Conservation (phyloP, 169 alveolate species). For the Eimeria praecox region DNA sequence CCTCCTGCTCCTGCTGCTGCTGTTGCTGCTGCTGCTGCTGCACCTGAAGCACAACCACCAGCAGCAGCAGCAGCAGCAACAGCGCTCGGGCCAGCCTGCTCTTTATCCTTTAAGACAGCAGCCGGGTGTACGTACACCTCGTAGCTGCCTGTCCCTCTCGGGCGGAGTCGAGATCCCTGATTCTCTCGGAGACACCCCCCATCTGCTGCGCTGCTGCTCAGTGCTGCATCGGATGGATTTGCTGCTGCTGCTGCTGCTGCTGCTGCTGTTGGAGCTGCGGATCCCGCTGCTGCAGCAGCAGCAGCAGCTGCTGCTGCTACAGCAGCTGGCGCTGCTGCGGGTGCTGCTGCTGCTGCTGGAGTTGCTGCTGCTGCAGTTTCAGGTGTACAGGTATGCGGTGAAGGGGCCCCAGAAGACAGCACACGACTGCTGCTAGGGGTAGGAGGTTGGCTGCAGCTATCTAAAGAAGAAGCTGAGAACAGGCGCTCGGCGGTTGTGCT, state of each 20-base stretch:
- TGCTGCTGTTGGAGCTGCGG: not conserved
- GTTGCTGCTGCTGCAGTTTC: not conserved
- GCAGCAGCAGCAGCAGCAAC: conserved; percentile 20
- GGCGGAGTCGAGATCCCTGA: not conserved
- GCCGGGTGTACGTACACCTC: conserved; percentile 52
- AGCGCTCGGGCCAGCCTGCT: not conserved
- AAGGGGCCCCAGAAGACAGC: conserved; percentile 17
- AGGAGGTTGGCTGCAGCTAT: conserved; percentile 63
- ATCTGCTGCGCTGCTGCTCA: conserved; percentile 13
- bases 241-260: conserved; percentile 40
- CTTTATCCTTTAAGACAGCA: not conserved
- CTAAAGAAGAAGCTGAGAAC: conserved; percentile 6
- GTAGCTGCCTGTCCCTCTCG: not conserved
- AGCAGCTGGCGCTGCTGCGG: conserved; percentile 1
- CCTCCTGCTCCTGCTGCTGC: not conserved
- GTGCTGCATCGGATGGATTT: not conserved
- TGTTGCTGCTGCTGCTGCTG: not conserved
- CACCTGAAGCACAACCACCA: not conserved
- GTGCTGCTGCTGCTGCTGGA: not conserved
- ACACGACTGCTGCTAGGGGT: conserved; percentile 1
- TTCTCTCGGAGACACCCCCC: conserved; percentile 9
- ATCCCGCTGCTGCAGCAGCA: not conserved
- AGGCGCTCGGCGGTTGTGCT: conserved; percentile 27
- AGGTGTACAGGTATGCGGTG: not conserved
- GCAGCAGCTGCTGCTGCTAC: not conserved